Percentiles rank a stretch among this genome's conserved stretches.
These are phyloP conservation scores for Gigaspora rosea DNA, from an alignment of 192 early-diverging fungal genomes.

Conservation along the genomic window DNA sequence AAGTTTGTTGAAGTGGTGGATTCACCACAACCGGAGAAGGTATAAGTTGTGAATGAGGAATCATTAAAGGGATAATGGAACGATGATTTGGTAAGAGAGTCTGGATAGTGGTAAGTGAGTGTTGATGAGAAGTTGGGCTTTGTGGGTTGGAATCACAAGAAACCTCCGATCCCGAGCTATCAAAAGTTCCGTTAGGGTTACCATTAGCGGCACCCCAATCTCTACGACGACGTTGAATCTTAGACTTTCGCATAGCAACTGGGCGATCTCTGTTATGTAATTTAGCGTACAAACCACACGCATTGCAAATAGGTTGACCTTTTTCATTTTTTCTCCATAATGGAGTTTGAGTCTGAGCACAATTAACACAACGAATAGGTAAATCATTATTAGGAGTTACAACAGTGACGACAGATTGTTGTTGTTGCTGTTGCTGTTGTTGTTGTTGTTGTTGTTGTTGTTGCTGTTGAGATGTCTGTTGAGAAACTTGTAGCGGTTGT, in stretches of 20 bases:
- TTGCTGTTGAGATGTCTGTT: constrained; percentile 12
- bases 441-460: constrained; percentile 26
- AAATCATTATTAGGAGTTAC: constrained; percentile 13
- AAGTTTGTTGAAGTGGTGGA: background rate
- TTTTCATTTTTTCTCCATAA: constrained; percentile 78
- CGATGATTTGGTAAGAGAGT: constrained; percentile 26
- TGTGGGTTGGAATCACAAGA: constrained; percentile 9
- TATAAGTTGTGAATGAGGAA: constrained; percentile 8
- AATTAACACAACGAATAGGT: constrained; percentile 58
- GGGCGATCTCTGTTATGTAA: constrained; percentile 88
- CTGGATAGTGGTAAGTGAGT: constrained; percentile 13
- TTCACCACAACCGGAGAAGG: background rate
- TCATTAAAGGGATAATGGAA: constrained; percentile 26
- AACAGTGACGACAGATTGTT: constrained; percentile 27
- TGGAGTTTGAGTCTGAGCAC: constrained; percentile 71
- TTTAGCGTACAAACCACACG: constrained; percentile 88
- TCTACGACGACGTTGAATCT: constrained; percentile 60
- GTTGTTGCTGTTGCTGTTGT: constrained; percentile 32
- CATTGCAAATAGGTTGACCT: constrained; percentile 78
- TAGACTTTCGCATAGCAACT: constrained; percentile 72
- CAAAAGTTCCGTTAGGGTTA: constrained; percentile 23
- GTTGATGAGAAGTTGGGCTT: constrained; percentile 28
- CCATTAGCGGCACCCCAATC: constrained; percentile 48
- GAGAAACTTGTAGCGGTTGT: constrained; percentile 9
- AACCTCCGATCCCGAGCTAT: constrained; percentile 16